Percentiles rank a stretch among this genome's conserved stretches.
Conservation (phyloP, 805 yeast genomes). For the Candida silvatica region DNA sequence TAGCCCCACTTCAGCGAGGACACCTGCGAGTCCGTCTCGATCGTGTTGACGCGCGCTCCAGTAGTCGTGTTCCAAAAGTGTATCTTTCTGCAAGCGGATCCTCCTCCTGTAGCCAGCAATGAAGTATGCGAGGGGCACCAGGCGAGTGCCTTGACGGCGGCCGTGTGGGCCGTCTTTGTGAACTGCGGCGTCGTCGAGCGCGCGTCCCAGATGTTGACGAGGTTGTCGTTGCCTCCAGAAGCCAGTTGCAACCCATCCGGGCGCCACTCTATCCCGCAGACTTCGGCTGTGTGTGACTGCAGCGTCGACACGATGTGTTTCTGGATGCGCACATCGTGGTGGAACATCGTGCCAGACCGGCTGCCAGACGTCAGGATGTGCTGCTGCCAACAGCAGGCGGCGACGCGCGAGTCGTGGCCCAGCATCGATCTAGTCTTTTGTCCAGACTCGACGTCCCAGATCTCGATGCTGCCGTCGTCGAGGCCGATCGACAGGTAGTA, state of each 20-base stretch:
- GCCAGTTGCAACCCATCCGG: slow-evolving; percentile 79
- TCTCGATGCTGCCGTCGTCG: slow-evolving; percentile 76
- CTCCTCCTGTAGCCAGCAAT: slow-evolving; percentile 94
- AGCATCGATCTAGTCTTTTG: slow-evolving; percentile 72
- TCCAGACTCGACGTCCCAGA: slow-evolving; percentile 85
- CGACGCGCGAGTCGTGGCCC: slow-evolving; percentile 68
- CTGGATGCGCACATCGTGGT: slow-evolving; percentile 85
- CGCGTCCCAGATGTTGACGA: slow-evolving; percentile 90
- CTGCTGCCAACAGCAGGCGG: slow-evolving; percentile 77
- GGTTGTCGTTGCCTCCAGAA: slow-evolving; percentile 90
- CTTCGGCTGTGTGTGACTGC: slow-evolving; percentile 73
- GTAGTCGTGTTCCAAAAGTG: slow-evolving; percentile 95
- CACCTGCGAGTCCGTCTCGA: slow-evolving; percentile 90
- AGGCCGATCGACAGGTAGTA: slow-evolving; percentile 77
- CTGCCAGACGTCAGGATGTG: slow-evolving; percentile 81
- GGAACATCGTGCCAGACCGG: slow-evolving; percentile 74
- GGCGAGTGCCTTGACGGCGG: slow-evolving; percentile 91
- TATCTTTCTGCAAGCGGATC: slow-evolving; percentile 79
- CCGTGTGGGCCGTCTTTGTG: slow-evolving; percentile 72
- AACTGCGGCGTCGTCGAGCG: slow-evolving; percentile 62
- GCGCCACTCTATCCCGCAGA: slow-evolving; percentile 87
- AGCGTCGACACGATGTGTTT: slow-evolving; percentile 58
- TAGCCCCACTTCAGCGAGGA: slow-evolving; percentile 92
- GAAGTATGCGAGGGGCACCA: slow-evolving; percentile 89
- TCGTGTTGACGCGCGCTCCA: slow-evolving; percentile 77